phyloP scores from a whole-genome alignment of 257 asterid genomes.

The Nicotiana knightiana region DNA sequence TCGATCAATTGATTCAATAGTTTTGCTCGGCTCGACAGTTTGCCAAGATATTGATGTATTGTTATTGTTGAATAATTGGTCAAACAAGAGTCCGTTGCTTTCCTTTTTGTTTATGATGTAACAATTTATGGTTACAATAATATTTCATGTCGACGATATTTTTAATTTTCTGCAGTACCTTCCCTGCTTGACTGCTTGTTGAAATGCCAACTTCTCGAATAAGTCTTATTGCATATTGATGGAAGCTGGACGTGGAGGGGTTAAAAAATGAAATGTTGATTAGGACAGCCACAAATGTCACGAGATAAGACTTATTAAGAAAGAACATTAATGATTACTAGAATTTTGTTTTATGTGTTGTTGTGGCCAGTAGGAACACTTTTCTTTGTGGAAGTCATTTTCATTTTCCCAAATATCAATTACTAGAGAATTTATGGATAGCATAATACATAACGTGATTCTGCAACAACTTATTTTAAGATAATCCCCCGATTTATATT shows the following conservation, averaged over 20 bases:
- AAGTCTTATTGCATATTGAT: background rate
- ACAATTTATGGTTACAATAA: background rate
- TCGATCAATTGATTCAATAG: background rate
- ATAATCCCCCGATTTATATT: too few species aligned
- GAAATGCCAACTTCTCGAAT: background rate
- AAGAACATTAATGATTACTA: background rate
- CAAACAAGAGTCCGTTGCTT: background rate
- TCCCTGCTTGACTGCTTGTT: background rate
- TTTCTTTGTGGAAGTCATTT: background rate
- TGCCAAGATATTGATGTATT: background rate
- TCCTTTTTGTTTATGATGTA: background rate
- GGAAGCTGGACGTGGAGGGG: background rate
- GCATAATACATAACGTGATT: background rate
- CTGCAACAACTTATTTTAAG: background rate
- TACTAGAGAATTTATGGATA: background rate
- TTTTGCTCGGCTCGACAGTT: background rate
- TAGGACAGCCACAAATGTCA: background rate
- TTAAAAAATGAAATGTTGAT: background rate
- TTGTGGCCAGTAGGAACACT: background rate
- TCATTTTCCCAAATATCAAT: background rate
- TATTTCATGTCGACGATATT: background rate
- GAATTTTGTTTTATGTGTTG: background rate
- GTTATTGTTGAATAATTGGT: background rate
- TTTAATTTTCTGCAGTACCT: background rate
- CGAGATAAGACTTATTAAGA: background rate